phyloP scores from a whole-genome alignment of 257 asterid species.

The Petrea volubilis region DNA sequence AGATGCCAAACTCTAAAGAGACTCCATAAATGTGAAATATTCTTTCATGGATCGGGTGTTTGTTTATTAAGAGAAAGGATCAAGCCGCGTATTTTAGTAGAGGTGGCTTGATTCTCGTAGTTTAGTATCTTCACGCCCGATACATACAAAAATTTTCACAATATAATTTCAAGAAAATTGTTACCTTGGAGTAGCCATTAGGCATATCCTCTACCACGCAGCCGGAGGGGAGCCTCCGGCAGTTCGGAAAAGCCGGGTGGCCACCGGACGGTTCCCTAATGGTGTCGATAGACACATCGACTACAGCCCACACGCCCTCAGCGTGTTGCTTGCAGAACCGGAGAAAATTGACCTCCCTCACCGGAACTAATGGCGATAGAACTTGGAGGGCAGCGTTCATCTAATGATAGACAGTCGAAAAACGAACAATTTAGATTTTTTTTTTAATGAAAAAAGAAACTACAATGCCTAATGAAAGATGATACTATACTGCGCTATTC shows the following conservation, averaged over 20 bases:
- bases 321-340: slow-evolving; percentile 97
- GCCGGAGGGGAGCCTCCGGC: slow-evolving; percentile 97
- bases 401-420: slow-evolving; percentile 27
- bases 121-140: no score
- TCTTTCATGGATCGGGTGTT: no score
- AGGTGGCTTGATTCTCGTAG: no score
- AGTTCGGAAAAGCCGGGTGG: slow-evolving; percentile 34
- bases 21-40: slow-evolving; percentile 50
- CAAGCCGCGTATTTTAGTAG: no score
- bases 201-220: slow-evolving; percentile 95
- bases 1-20: slow-evolving; percentile 27
- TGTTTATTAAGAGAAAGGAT: no score
- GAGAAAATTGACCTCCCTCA: slow-evolving; percentile 78
- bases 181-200: slow-evolving; percentile 90
- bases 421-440: not conserved
- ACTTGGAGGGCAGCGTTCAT: slow-evolving; percentile 98
- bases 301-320: slow-evolving; percentile 96
- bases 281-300: slow-evolving; percentile 77
- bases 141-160: no score
- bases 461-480: not conserved
- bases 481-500: no score
- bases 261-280: slow-evolving; percentile 48
- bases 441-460: not conserved
- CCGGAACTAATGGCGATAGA: slow-evolving; percentile 86
- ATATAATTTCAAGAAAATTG: not conserved